phyloP scores from a whole-genome alignment of 148 eudicot species.

The Cornus controversa region DNA sequence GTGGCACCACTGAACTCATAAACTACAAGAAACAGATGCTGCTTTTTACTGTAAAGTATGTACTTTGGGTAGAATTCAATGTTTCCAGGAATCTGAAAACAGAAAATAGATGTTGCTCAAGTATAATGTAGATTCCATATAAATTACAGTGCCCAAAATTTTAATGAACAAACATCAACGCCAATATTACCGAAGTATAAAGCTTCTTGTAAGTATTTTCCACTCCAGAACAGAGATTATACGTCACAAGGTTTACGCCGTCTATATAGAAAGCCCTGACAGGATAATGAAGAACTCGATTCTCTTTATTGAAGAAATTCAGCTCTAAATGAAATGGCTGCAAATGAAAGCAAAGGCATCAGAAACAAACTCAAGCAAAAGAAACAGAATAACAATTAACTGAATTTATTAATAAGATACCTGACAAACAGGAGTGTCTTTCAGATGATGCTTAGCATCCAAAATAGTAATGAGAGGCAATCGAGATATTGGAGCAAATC shows the following conservation, averaged over 20 bases:
- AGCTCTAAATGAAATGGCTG: constrained; percentile 96
- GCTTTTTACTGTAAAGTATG: constrained; percentile 77
- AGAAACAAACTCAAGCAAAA: constrained; percentile 15
- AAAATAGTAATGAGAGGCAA: constrained; percentile 83
- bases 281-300: constrained; percentile 91
- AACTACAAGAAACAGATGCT: constrained; percentile 77
- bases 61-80: constrained; percentile 70
- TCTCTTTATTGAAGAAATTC: constrained; percentile 83
- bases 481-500: constrained; percentile 87
- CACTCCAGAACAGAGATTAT: constrained; percentile 78
- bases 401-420: constrained; percentile 33
- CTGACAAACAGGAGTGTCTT: constrained; percentile 92
- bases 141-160: not conserved
- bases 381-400: not conserved
- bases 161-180: constrained; percentile 6
- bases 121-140: constrained; percentile 8
- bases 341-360: constrained; percentile 14
- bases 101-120: constrained; percentile 16
- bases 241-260: constrained; percentile 83
- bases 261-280: constrained; percentile 86
- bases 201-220: constrained; percentile 91
- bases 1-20: constrained; percentile 72
- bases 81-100: constrained; percentile 75
- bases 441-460: constrained; percentile 68
- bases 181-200: constrained; percentile 57